A percentile compares a stretch with the other conserved stretches of the same genome.
Evolutionary conservation across 805 yeast species (phyloP).

Genomic region (Metschnikowia kofuensis): DNA sequence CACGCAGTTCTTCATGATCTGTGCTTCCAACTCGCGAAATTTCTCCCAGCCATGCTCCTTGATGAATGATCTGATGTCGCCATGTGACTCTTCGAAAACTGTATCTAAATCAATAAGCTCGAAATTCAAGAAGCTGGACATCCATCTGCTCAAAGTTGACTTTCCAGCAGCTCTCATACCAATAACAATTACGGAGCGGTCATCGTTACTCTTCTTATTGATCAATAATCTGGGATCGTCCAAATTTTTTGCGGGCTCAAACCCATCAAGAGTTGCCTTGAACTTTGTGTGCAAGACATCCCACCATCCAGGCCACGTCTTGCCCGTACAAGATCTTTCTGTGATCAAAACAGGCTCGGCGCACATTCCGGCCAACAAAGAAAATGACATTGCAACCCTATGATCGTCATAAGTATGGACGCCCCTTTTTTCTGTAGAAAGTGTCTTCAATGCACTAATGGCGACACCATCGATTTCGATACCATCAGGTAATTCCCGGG

Average conservation of each 20-base stretch:
- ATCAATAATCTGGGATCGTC: constrained; percentile 18
- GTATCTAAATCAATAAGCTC: constrained; percentile 73
- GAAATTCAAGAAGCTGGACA: constrained; percentile 67
- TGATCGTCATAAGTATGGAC: constrained; percentile 89
- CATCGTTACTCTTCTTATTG: constrained; percentile 33
- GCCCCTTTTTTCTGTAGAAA: constrained; percentile 51
- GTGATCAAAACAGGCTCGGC: constrained; percentile 63
- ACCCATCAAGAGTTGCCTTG: constrained; percentile 66
- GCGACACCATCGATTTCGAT: constrained; percentile 77
- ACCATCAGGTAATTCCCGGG: constrained; percentile 88
- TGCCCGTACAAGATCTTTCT: constrained; percentile 90
- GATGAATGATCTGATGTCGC: constrained; percentile 59
- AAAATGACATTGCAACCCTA: constrained; percentile 96
- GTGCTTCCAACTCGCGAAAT: constrained; percentile 68
- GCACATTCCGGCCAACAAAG: constrained; percentile 76
- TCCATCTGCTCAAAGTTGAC: constrained; percentile 79
- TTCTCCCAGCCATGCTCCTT: constrained; percentile 79
- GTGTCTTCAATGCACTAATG: constrained; percentile 49
- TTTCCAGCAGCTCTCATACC: constrained; percentile 99
- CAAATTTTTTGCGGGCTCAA: constrained; percentile 39
- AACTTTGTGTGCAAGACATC: constrained; percentile 75
- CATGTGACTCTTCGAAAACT: constrained; percentile 55
- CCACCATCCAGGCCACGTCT: constrained; percentile 99
- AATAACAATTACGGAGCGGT: constrained; percentile 68
- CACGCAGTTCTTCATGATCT: constrained; percentile 51